These are phyloP conservation scores for Candida sojae DNA, from an alignment of 1,139 yeast genomes.

Conservation along the genomic window DNA sequence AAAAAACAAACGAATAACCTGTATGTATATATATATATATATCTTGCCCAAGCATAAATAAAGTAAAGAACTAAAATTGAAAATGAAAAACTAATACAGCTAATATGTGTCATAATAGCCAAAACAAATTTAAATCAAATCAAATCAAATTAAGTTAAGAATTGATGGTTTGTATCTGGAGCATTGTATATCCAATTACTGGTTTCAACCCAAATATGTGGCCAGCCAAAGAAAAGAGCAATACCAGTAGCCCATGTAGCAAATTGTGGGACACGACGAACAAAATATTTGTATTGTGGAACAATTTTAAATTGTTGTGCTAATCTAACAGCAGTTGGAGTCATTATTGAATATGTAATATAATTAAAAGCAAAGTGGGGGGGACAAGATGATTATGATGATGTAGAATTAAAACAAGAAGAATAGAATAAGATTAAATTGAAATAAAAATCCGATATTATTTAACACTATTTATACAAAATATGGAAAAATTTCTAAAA, in stretches of 20 bases:
- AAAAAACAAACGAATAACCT: background rate
- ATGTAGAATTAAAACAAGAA: background rate
- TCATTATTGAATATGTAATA: constrained; percentile 7
- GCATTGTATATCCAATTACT: constrained; percentile 28
- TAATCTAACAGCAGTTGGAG: constrained; percentile 13
- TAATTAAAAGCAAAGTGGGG: background rate
- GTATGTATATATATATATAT: background rate
- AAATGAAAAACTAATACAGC: background rate
- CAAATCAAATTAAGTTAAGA: constrained; percentile 4
- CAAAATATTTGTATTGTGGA: constrained; percentile 24
- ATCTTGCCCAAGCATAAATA: background rate
- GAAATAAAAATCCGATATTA: background rate
- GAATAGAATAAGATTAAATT: background rate
- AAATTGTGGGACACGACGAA: constrained; percentile 34
- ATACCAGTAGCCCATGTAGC: constrained; percentile 36
- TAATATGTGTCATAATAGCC: background rate
- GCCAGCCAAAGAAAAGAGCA: constrained; percentile 40
- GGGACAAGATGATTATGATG: background rate
- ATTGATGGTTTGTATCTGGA: constrained; percentile 22
- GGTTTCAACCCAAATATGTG: constrained; percentile 28
- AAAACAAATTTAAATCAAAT: background rate
- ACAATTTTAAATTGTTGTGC: constrained; percentile 13
- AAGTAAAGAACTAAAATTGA: background rate
- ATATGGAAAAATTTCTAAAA: constrained; percentile 3
- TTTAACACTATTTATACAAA: background rate